A percentile compares a stretch with the other conserved stretches of the same genome.
Conservation (phyloP, 148 eudicot species). For the Vaccinium corymbosum region DNA sequence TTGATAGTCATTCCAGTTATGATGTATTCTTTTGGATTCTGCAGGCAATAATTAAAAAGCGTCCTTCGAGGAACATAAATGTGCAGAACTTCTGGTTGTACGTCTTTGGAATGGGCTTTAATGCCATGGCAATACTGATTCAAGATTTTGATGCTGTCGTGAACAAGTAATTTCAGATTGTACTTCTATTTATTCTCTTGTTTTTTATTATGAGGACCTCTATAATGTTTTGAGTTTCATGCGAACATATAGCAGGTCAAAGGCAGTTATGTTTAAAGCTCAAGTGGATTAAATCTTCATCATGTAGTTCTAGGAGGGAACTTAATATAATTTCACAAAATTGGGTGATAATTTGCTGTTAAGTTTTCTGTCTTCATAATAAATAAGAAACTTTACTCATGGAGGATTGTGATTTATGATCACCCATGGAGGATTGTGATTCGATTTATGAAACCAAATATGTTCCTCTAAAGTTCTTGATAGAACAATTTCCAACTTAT, state of each 20-base stretch:
- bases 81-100: conserved; percentile 99
- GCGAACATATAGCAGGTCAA: background rate
- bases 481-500: background rate
- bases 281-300: background rate
- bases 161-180: conserved; percentile 55
- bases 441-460: background rate
- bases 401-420: background rate
- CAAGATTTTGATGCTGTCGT: conserved; percentile 93
- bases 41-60: conserved; percentile 91
- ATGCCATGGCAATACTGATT: conserved; percentile 73
- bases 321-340: no score
- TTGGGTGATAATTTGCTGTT: no score
- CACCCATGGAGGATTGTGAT: background rate
- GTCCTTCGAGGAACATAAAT: conserved; percentile 94
- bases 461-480: background rate
- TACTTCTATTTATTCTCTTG: background rate
- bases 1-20: background rate
- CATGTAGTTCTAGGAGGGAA: background rate
- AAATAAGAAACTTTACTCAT: background rate
- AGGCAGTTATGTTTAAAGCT: background rate
- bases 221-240: background rate
- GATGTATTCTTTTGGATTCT: conserved; percentile 20
- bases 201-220: background rate
- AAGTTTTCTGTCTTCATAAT: background rate
- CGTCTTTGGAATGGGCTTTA: conserved; percentile 95